phyloP scores from a whole-genome alignment of 306 rosid genomes.

The Albizia julibrissin region DNA sequence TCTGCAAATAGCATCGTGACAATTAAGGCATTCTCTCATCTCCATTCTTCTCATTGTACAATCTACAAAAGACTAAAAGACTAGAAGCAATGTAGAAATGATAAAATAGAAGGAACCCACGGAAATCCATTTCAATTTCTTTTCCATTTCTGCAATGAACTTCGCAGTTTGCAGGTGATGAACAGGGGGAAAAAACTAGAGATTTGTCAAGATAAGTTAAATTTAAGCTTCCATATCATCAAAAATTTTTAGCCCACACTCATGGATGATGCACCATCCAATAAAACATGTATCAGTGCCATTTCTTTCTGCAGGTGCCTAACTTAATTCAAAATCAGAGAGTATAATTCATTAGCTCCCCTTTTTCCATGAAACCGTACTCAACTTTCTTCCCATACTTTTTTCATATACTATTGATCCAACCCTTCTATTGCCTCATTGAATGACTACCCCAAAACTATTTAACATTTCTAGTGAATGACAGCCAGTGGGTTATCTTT shows the following conservation, averaged over 20 bases:
- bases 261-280: background rate
- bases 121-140: conserved; percentile 6
- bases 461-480: background rate
- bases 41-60: background rate
- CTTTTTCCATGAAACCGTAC: background rate
- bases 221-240: background rate
- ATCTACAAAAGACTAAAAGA: conserved; percentile 8
- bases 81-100: conserved; percentile 1
- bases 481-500: conserved; percentile 7
- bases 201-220: background rate
- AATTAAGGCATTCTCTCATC: conserved; percentile 8
- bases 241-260: background rate
- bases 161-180: background rate
- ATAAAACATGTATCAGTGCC: background rate
- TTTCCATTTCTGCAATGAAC: background rate
- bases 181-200: background rate
- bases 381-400: background rate
- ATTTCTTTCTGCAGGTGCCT: background rate
- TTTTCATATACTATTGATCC: background rate
- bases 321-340: background rate
- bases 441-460: conserved; percentile 4
- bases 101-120: conserved; percentile 8
- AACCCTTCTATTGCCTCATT: conserved; percentile 10
- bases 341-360: background rate
- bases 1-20: conserved; percentile 17